Conservation (phyloP, 2,329 filamentous ascomycete genomes). For the Akanthomyces muscarius region DNA sequence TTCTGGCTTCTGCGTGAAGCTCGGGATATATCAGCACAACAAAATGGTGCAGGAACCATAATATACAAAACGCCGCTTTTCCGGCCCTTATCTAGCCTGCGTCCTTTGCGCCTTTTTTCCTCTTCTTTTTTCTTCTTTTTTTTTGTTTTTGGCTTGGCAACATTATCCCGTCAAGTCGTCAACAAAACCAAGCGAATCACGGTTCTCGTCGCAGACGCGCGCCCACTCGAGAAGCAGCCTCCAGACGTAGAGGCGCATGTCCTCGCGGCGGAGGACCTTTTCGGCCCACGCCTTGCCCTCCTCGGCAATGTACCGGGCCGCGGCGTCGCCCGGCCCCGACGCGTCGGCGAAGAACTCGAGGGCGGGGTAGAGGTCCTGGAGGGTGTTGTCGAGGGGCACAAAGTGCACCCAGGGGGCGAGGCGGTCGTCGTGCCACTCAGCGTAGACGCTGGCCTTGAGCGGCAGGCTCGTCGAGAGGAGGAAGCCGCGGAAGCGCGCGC, state of each 20-base stretch:
- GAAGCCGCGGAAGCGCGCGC: conserved; percentile 59
- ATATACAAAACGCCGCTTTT: not conserved
- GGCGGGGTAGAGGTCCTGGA: conserved; percentile 61
- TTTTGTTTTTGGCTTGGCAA: not conserved
- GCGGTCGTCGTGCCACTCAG: conserved; percentile 71
- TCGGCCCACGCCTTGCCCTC: conserved; percentile 59
- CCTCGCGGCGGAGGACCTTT: conserved; percentile 57
- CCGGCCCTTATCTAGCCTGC: not conserved
- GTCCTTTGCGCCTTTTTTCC: not conserved
- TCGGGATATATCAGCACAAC: not conserved
- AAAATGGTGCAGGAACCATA: not conserved
- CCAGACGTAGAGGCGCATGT: conserved; percentile 64
- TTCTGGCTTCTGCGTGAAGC: not conserved
- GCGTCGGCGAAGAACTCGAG: conserved; percentile 62
- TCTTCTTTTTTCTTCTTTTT: not conserved
- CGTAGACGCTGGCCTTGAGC: conserved; percentile 68
- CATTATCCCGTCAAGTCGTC: conserved; percentile 32
- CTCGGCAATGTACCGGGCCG: conserved; percentile 57
- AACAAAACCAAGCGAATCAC: conserved; percentile 42
- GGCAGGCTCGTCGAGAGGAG: conserved; percentile 61
- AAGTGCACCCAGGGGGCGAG: conserved; percentile 70
- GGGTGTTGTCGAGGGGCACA: conserved; percentile 66
- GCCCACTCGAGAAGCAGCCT: conserved; percentile 57
- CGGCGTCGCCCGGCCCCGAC: conserved; percentile 42
- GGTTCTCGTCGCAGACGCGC: conserved; percentile 43